Base-by-base conservation (phyloP, 441 rosid genomes). In the Gossypium gossypioides region DNA sequence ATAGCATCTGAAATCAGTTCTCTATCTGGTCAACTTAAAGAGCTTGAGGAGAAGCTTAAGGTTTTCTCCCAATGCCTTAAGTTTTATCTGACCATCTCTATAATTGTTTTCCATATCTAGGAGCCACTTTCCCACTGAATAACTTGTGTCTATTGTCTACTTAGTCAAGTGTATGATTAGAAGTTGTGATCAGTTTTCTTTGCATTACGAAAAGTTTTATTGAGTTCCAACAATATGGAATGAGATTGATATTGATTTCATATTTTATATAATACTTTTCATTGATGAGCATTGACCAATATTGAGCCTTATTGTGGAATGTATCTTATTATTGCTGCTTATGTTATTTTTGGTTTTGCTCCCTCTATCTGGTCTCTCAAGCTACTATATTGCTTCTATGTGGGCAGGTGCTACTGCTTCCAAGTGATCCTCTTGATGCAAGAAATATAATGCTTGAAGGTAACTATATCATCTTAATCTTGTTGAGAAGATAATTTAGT, bases 391-490 rank as follows among this genome's bases (percentile, higher is more conserved):
- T 10, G 59, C 29, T 68, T 32, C 24, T 18, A 25, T 79, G 34
- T 68, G 75, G 71, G 58, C 78, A 94, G 99, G 62, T 86, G 63
- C 70, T 94, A 69, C 83, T 94, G 72, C 89, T 94, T 80, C 97
- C 99, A n/a, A 84, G 82, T 3, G 89, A 94, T 83, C 99, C 97
- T 77, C 93, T 90, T 55, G 99, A 94, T 87, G 88, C 92, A 62
- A 90, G 90, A 82, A 94, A 94, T 84, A 91, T 90, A 70, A 80
- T 94, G 93, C 96, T 94, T 66, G 97, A 94, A 94, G 97, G 98
- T 94, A 85, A 65, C 62, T 15, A 42, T 61, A 12, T 27, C 29
- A 15, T 72, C 59, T 27, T 67, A 25, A 67, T 67, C 71, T 15
- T 50, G n/a, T 67, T 29, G 10, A 51, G 46, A 46, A 24, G 51